Conservation (phyloP, 345 rosid genomes). For the Clausena lansium region DNA sequence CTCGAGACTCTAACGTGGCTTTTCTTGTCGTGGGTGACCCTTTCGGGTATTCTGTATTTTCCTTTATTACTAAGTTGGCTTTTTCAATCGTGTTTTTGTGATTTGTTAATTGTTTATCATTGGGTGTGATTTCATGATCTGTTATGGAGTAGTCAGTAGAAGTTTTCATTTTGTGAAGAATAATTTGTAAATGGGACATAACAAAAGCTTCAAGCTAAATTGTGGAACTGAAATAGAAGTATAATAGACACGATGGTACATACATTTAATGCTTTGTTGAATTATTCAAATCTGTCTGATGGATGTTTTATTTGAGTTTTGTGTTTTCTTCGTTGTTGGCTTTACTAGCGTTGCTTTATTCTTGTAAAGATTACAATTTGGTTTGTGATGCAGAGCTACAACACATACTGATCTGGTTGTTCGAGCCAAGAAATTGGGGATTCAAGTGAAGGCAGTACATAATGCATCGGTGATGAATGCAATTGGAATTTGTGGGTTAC, state of each 20-base stretch:
- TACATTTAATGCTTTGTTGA: background rate
- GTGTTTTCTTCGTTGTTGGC: background rate
- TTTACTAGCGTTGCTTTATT: background rate
- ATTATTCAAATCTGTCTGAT: background rate
- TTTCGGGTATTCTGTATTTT: constrained; percentile 53
- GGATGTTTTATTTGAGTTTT: background rate
- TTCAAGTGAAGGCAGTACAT: constrained; percentile 72
- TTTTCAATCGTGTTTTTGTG: background rate
- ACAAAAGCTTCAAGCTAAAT: background rate
- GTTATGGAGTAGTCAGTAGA: background rate
- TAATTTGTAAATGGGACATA: background rate
- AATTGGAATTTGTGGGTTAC: constrained; percentile 84
- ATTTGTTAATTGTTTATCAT: background rate
- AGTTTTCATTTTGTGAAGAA: background rate
- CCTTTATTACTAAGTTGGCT: background rate
- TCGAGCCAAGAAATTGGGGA: constrained; percentile 71
- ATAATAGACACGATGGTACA: too few relatives aligned
- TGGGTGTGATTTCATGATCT: background rate
- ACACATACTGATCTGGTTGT: constrained; percentile 94
- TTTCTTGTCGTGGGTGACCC: constrained; percentile 97
- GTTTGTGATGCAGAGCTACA: constrained; percentile 63
- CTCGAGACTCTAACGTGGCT: constrained; percentile 52
- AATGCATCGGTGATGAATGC: constrained; percentile 98
- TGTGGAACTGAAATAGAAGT: too few relatives aligned
- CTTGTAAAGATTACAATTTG: background rate